A percentile compares a stretch with the other conserved stretches of the same genome.
These are phyloP conservation scores for Firmiana major DNA, from an alignment of 345 rosid species.

Conservation along the genomic window DNA sequence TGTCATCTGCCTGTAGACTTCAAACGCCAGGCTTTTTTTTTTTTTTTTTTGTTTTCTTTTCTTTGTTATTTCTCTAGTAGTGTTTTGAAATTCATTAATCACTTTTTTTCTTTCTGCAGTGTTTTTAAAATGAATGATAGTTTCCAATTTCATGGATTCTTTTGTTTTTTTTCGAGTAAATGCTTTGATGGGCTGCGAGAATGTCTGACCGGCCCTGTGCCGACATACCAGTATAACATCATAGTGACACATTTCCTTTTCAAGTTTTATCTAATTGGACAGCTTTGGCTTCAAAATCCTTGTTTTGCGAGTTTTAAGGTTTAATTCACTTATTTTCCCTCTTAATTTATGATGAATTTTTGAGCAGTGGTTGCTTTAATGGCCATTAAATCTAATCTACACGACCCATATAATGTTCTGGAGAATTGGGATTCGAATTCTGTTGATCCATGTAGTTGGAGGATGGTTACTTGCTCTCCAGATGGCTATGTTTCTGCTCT, in stretches of 20 bases:
- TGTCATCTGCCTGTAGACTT: neutral
- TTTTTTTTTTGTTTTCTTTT: neutral
- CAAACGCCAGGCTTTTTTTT: neutral
- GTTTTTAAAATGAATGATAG: neutral
- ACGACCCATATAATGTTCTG: constrained; percentile 84
- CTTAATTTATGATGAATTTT: constrained; percentile 23
- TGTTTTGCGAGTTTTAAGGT: neutral
- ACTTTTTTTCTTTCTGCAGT: neutral
- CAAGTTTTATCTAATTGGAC: neutral
- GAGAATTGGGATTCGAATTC: constrained; percentile 92
- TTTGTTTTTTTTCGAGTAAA: neutral
- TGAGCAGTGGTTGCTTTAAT: constrained; percentile 87
- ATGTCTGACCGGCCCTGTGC: neutral
- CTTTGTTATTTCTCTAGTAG: neutral
- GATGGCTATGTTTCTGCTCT: constrained; percentile 78
- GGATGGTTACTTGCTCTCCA: constrained; percentile 79
- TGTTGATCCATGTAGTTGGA: constrained; percentile 99
- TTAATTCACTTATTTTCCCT: constrained; percentile 7
- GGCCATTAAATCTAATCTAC: constrained; percentile 70
- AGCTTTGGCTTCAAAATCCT: constrained; percentile 13
- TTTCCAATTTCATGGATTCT: neutral
- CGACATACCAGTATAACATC: neutral
- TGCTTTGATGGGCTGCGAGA: neutral
- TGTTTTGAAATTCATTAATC: neutral
- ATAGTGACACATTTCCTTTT: neutral